Percentiles rank a stretch among this genome's conserved stretches.
These are phyloP conservation scores for Marsdenia floribunda DNA, from an alignment of 257 asterid genomes.

Conservation along the genomic window DNA sequence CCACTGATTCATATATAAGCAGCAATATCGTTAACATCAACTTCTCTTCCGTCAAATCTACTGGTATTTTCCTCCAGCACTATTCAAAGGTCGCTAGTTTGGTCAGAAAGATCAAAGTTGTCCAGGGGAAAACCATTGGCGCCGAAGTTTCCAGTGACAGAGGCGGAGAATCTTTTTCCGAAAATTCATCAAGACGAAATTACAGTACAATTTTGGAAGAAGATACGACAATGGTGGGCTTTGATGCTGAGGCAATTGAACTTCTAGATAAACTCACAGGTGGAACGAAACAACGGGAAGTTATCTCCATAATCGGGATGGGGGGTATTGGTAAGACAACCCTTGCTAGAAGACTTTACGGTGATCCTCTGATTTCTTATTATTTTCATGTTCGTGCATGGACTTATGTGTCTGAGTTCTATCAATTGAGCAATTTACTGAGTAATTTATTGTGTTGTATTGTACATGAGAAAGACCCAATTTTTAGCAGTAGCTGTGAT, in stretches of 20 bases:
- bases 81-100: neutral
- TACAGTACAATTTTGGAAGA: neutral
- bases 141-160: neutral
- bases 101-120: neutral
- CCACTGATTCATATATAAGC: neutral
- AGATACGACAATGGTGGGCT: neutral
- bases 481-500: neutral
- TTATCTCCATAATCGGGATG: conserved; percentile 7
- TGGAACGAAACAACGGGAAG: neutral
- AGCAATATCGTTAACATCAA: neutral
- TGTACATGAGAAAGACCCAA: neutral
- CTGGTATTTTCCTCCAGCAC: neutral
- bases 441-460: neutral
- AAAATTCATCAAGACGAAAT: too few species aligned
- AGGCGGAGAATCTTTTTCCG: neutral
- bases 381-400: conserved; percentile 9
- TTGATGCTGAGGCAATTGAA: neutral
- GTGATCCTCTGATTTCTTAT: neutral
- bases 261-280: neutral
- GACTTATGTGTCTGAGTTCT: neutral
- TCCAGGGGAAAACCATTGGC: neutral
- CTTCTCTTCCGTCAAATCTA: neutral
- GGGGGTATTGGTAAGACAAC: conserved; percentile 10
- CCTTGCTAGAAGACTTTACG: neutral
- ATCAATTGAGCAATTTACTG: neutral